A percentile compares a stretch with the other conserved stretches of the same genome.
Conservation (phyloP, 345 rosid species). For the Camelina sativa region DNA sequence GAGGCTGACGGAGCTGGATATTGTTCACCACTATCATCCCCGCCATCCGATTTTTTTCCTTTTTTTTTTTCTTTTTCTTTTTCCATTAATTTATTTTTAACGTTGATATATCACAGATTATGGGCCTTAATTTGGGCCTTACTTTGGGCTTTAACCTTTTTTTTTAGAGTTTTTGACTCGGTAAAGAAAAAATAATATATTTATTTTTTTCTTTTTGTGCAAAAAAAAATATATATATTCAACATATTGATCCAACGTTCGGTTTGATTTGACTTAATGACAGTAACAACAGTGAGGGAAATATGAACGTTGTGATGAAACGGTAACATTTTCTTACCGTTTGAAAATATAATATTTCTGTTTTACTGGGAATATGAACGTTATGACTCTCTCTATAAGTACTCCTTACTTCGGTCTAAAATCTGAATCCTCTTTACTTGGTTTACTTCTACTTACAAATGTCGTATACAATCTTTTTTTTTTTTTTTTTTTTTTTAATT, state of each 20-base stretch:
- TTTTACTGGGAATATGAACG: not conserved
- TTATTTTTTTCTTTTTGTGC: too few relatives aligned
- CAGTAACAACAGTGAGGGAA: too few relatives aligned
- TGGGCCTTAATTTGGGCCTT: not conserved
- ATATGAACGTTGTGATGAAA: not conserved
- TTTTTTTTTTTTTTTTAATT: not conserved
- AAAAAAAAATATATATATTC: too few relatives aligned
- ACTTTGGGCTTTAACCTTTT: not conserved
- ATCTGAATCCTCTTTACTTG: not conserved
- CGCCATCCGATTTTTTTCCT: conserved; percentile 50
- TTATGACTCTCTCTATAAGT: not conserved
- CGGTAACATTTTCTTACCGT: not conserved
- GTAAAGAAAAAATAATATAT: too few relatives aligned
- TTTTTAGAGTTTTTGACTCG: not conserved
- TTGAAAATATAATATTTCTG: not conserved
- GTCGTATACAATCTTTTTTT: not conserved
- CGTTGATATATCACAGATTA: not conserved
- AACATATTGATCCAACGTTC: too few relatives aligned
- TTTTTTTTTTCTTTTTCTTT: not conserved
- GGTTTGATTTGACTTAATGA: not conserved
- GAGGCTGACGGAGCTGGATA: conserved; percentile 56
- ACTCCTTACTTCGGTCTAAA: not conserved
- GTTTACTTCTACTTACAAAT: not conserved
- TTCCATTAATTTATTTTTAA: not conserved
- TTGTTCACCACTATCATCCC: conserved; percentile 57